These are phyloP conservation scores for Sorghum bicolor DNA, from an alignment of 176 grass and related monocot species.

Conservation along the genomic window DNA sequence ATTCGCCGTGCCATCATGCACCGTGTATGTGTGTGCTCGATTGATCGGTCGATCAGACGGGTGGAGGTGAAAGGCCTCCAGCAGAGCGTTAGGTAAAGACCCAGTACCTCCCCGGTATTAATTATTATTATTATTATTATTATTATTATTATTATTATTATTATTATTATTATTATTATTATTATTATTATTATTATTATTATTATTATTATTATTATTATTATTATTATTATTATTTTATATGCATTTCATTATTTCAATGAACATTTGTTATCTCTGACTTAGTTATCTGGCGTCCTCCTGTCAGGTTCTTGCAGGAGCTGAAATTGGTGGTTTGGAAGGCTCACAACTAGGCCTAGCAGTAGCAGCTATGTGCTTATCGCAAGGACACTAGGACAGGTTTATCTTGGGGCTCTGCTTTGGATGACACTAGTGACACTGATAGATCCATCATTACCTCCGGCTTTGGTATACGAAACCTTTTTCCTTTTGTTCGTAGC, in stretches of 20 bases:
- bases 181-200: too few species aligned
- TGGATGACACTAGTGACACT: not conserved
- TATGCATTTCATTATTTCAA: too few species aligned
- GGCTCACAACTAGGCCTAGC: constrained; percentile 18
- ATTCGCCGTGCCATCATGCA: not conserved
- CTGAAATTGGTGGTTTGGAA: not conserved
- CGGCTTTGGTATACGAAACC: not conserved
- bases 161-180: too few species aligned
- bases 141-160: too few species aligned
- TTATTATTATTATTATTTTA: too few species aligned
- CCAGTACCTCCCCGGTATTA: not conserved
- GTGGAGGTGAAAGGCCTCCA: constrained; percentile 24
- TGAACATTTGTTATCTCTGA: not conserved
- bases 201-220: too few species aligned
- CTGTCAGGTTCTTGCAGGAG: not conserved
- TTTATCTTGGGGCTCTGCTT: not conserved
- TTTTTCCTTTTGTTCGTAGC: not conserved
- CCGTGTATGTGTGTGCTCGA: not conserved
- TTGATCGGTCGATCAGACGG: not conserved
- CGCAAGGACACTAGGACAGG: constrained; percentile 17
- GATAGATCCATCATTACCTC: not conserved
- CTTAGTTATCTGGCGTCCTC: not conserved
- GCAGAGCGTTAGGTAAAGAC: constrained; percentile 28
- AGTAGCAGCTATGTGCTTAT: not conserved
- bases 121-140: too few species aligned